These are phyloP conservation scores for Cryptococcus sp. DNA, from an alignment of 1,284 basidiomycete species.

Conservation along the genomic window DNA sequence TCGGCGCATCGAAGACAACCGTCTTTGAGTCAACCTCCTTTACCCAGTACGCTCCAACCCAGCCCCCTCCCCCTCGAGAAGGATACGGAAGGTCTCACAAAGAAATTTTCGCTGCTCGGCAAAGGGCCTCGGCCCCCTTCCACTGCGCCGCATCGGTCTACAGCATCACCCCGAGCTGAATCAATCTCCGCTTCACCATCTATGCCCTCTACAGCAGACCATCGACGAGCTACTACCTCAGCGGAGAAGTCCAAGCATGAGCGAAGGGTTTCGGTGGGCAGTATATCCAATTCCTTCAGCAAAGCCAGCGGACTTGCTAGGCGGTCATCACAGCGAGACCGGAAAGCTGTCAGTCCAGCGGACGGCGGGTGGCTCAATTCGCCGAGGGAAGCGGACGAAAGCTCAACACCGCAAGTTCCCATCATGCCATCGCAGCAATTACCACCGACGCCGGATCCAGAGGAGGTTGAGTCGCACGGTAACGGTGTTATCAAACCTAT, in stretches of 20 bases:
- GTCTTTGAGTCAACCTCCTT: conserved; percentile 61
- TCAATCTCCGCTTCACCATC: conserved; percentile 22
- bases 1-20: conserved; percentile 48
- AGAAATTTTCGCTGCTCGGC: conserved; percentile 34
- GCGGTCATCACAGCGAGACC: conserved; percentile 30
- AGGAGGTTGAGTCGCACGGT: conserved; percentile 27
- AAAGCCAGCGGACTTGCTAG: conserved; percentile 32
- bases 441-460: conserved; percentile 9
- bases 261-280: conserved; percentile 61
- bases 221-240: conserved; percentile 70
- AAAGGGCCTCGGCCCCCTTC: conserved; percentile 17
- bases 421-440: conserved; percentile 8
- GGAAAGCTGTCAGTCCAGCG: conserved; percentile 17
- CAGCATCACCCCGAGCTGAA: conserved; percentile 15
- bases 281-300: conserved; percentile 36
- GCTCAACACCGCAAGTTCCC: conserved; percentile 5
- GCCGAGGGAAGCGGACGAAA: conserved; percentile 31
- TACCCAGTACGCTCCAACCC: conserved; percentile 25
- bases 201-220: conserved; percentile 40
- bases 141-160: conserved; percentile 11
- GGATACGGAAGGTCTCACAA: conserved; percentile 23
- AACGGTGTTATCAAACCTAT: conserved; percentile 74
- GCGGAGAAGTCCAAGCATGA: conserved; percentile 66
- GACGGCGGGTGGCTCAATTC: conserved; percentile 31
- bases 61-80: conserved; percentile 25